Evolutionary conservation across 805 yeast species (phyloP).

Genomic region (Brettanomyces sp.): DNA sequence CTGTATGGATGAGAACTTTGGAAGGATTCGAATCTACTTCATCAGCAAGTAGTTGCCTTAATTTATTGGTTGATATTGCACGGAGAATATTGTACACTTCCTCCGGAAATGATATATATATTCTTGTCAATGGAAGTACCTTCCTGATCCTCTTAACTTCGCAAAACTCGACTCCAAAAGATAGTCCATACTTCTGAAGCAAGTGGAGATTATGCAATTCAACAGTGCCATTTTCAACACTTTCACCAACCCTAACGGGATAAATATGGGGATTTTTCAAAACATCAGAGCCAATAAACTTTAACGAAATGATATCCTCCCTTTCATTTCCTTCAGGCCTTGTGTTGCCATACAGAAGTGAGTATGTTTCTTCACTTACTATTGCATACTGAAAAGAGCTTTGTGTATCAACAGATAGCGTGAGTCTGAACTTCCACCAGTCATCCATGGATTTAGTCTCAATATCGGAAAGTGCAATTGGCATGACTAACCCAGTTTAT

Average conservation of each 20-base stretch:
- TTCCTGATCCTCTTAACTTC: conserved; percentile 26
- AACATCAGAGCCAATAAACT: conserved; percentile 17
- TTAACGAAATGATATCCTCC: conserved; percentile 9
- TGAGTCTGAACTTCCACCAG: conserved; percentile 6
- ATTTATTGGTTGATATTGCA: conserved; percentile 24
- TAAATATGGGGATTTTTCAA: conserved; percentile 24
- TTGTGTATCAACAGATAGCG: conserved; percentile 12
- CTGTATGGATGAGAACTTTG: conserved; percentile 27
- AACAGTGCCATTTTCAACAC: conserved; percentile 22
- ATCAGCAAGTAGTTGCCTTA: conserved; percentile 26
- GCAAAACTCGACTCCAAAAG: conserved; percentile 35
- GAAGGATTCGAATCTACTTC: conserved; percentile 21
- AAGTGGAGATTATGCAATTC: conserved; percentile 30
- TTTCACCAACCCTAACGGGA: conserved; percentile 23
- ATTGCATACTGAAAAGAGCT: conserved; percentile 13
- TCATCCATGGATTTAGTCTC: too few species aligned
- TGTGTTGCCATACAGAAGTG: conserved; percentile 7
- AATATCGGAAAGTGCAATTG: too few species aligned
- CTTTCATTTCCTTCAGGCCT: conserved; percentile 2
- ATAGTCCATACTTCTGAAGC: conserved; percentile 25
- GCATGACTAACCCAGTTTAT: too few species aligned
- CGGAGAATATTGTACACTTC: conserved; percentile 37
- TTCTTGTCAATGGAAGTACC: conserved; percentile 24
- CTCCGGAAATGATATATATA: conserved; percentile 35
- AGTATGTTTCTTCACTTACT: conserved; percentile 9